Percentiles rank a stretch among this genome's conserved stretches.
These are phyloP conservation scores for Orbilia javanica DNA, from an alignment of 2,329 filamentous ascomycete genomes.

Conservation along the genomic window DNA sequence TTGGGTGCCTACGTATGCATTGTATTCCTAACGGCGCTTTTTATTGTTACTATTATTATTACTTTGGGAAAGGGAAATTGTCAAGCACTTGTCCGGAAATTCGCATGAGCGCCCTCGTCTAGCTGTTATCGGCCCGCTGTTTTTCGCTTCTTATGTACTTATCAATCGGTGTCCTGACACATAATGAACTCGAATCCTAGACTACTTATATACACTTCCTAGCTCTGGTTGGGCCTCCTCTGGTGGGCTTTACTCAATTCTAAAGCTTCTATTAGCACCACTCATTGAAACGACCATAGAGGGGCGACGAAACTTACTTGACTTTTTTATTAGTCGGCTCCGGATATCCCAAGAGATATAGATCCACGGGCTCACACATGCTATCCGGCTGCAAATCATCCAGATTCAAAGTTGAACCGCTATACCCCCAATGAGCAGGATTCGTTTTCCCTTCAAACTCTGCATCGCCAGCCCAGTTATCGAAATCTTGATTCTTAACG, in stretches of 20 bases:
- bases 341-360: slow-evolving; percentile 22
- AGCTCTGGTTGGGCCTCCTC: too few species aligned
- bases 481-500: slow-evolving; percentile 15
- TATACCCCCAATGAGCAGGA: slow-evolving; percentile 38
- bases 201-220: background rate
- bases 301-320: slow-evolving; percentile 12
- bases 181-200: slow-evolving; percentile 19
- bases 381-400: slow-evolving; percentile 46
- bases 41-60: too few species aligned
- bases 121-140: slow-evolving; percentile 1
- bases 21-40: slow-evolving; percentile 41
- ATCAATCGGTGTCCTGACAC: slow-evolving; percentile 4
- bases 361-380: slow-evolving; percentile 34
- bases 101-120: slow-evolving; percentile 25
- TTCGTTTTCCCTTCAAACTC: slow-evolving; percentile 29
- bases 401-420: slow-evolving; percentile 45
- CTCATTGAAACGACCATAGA: background rate
- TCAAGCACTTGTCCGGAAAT: slow-evolving; percentile 22
- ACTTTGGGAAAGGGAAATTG: slow-evolving; percentile 20
- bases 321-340: slow-evolving; percentile 46
- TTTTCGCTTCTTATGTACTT: slow-evolving; percentile 44
- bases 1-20: background rate
- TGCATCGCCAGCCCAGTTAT: slow-evolving; percentile 36
- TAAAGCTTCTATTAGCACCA: background rate
- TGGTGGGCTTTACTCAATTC: slow-evolving; percentile 17